Conservation (phyloP, 176 grass and related monocot species). For the Lolium multiflorum region DNA sequence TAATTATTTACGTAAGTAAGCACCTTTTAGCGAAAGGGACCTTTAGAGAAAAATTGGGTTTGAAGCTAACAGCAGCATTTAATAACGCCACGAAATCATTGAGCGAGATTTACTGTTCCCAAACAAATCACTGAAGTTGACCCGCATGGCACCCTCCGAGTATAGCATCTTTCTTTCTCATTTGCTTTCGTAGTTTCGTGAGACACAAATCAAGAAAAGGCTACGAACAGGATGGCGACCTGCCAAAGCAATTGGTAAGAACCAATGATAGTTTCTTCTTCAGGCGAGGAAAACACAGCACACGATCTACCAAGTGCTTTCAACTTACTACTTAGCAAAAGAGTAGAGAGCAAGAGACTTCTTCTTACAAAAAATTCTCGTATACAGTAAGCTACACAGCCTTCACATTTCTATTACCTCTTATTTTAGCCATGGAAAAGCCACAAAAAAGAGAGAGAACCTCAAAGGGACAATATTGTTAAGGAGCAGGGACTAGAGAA, state of each 20-base stretch:
- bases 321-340: neutral
- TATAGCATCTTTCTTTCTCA: conserved; percentile 4
- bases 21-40: neutral
- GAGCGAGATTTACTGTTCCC: neutral
- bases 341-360: conserved; percentile 22
- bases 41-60: conserved; percentile 9
- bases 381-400: conserved; percentile 23
- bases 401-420: conserved; percentile 45
- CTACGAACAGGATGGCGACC: conserved; percentile 36
- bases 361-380: conserved; percentile 37
- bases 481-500: conserved; percentile 43
- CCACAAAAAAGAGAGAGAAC: neutral
- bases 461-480: conserved; percentile 17
- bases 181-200: conserved; percentile 51
- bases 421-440: conserved; percentile 47
- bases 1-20: neutral
- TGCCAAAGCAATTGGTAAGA: conserved; percentile 39
- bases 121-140: conserved; percentile 37
- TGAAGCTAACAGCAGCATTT: conserved; percentile 33
- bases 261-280: conserved; percentile 32
- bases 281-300: neutral
- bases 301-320: neutral
- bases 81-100: conserved; percentile 20
- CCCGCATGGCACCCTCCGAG: neutral
- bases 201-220: conserved; percentile 54